Base-by-base conservation (phyloP, 169 alveolate species). In the Plasmodium sp. region DNA sequence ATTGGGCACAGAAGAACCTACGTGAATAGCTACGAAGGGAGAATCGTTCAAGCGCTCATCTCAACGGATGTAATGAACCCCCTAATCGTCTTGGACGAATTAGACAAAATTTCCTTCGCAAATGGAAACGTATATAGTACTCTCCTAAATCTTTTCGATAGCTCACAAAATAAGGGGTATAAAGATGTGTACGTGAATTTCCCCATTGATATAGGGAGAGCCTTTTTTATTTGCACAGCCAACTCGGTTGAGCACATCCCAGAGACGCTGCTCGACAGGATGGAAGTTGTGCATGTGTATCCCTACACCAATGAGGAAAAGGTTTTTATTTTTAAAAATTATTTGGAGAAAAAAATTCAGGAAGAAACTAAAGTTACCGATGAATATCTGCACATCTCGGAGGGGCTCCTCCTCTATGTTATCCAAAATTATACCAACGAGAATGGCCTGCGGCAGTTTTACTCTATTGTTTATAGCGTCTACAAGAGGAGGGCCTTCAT, bases 11-110 rank as follows among this genome's bases (percentile, higher is more conserved):
- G 99, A 36, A 96, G 99, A 45, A 99, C 99, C 5, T 99, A 99
- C 93, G 98, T 99, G 3, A 99, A 99, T n/a, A 98, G 99, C 39
- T 95, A 98, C 92, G 99, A 99, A 48, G 99, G 99, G 0, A 97
- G 98, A 96, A 90, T 98, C 43, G 96, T 98, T 18, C 95, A 96
- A 81, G 97, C 98, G 0, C 84, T 98, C 22, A 96, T 97, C 84
- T 74, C 94, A 39, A 96, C 99, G 12, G 95, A 96, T 81, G 93
- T 98, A 12, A 97, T 97, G 96, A 98, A 98, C 93, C 99, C 99
- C 14, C 96, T 98, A 51, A 96, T 98, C 12, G 95, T 98, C 33
- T 95, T 98, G 43, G 99, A 98, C 79, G 99, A 98, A 92, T 97
- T 99, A 39, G 99, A 99, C 95, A 98, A 98, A 96, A 84, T 98